These are phyloP conservation scores for Haplosporangium sp. DNA, from an alignment of 371 early-diverging fungal genomes.

Conservation along the genomic window DNA sequence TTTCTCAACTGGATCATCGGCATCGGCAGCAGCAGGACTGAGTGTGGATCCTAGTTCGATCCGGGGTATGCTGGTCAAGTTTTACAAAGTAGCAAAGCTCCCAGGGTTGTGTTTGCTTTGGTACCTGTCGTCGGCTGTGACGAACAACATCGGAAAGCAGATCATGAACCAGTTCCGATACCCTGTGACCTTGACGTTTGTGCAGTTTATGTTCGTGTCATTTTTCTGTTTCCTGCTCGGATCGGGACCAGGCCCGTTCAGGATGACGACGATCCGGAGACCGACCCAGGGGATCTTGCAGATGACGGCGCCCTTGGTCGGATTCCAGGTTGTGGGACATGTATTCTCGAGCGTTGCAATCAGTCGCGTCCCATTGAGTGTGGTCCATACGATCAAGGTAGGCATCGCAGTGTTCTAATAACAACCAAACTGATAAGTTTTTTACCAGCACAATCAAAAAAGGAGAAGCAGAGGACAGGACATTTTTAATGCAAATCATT, in stretches of 20 bases:
- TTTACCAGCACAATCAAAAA: neutral
- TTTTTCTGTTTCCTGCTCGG: slow-evolving; percentile 65
- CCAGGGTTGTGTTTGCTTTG: slow-evolving; percentile 72
- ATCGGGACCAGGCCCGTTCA: slow-evolving; percentile 26
- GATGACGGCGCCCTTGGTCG: slow-evolving; percentile 76
- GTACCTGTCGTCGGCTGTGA: slow-evolving; percentile 83
- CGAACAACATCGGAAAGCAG: slow-evolving; percentile 85
- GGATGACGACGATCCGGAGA: slow-evolving; percentile 61
- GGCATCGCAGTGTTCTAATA: neutral
- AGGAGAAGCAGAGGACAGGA: neutral
- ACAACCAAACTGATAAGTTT: too few relatives aligned
- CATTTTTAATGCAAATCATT: neutral
- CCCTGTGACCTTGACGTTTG: slow-evolving; percentile 84
- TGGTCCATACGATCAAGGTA: slow-evolving; percentile 94
- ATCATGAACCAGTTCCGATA: slow-evolving; percentile 77
- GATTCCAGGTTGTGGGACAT: slow-evolving; percentile 89
- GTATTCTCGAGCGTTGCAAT: slow-evolving; percentile 82
- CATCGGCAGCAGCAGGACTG: neutral
- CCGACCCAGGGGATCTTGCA: slow-evolving; percentile 67
- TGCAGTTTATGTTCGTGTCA: slow-evolving; percentile 83
- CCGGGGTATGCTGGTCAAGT: slow-evolving; percentile 20
- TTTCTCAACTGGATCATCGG: slow-evolving; percentile 1
- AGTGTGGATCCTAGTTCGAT: slow-evolving; percentile 19
- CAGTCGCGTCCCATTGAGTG: slow-evolving; percentile 80
- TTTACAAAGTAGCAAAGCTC: slow-evolving; percentile 56